Base-by-base conservation (phyloP, 1,139 yeast species). In the Nakaseomyces delphensis region DNA sequence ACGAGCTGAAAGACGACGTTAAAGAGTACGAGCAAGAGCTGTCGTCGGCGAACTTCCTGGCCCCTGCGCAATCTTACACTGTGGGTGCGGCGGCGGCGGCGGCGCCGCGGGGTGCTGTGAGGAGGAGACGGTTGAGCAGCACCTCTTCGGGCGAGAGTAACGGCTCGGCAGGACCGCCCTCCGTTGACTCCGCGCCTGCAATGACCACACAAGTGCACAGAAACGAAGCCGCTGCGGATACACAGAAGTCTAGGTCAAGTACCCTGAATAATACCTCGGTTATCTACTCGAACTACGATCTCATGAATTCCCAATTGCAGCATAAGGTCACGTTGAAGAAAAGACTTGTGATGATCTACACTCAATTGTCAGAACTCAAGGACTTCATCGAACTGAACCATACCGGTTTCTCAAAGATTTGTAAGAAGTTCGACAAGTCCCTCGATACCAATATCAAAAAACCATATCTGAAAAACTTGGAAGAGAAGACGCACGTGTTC, bases 351-450 rank as follows among this genome's bases (percentile, higher is more conserved):
- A 72, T 79, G 10, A 64, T 79, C 38, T 89, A 77, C 65, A 89
- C 91, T 9, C 70, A 77, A 19, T 67, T 87, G 29, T 79, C 87
- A n/a, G 96, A 89, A 61, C 71, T 89, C 53, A 79, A 83, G 55
- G 83, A 94, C 10, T 89, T 68, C 59, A 71, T 83, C 42, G 95
- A 86, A 56, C 70, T 89, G 53, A 89, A 89, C 68, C 74, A 73
- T 51, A 84, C 94, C 27, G 97, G 96, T 5, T 85, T 89, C 64
- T 74, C 83, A 38, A 89, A 89, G 64, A 89, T 87, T 40, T 71
- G 87, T 52, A 89, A 89, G 60, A 89, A 89, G 66, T 89, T 84
- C 60, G 96, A 89, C 64, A 89, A 89, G 60, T 79, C 84, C 15
- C 69, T 87, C 53, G 74, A 74, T 48, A 76, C 83, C 37, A 62